Conservation (phyloP, 768 basidiomycete species). For the Hebeloma cylindrosporum region DNA sequence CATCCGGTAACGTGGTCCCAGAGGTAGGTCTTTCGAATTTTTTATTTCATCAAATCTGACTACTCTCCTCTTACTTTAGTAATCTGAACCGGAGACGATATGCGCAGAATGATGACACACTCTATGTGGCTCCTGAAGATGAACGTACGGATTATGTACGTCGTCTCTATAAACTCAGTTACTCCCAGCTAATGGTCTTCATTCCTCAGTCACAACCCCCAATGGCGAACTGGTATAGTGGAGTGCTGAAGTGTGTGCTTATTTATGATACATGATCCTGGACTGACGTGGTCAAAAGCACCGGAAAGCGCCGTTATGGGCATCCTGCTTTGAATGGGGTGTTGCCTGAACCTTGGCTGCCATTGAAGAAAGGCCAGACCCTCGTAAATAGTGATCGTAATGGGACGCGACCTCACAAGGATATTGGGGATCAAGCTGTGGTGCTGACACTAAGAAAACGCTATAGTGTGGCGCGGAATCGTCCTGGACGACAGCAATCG, state of each 20-base stretch:
- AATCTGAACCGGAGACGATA: conserved; percentile 86
- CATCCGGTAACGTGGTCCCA: conserved; percentile 90
- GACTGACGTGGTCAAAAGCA: conserved; percentile 45
- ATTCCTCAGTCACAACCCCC: conserved; percentile 83
- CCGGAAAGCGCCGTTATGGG: conserved; percentile 92
- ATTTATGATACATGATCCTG: not conserved
- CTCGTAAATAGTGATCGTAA: conserved; percentile 57
- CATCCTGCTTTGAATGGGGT: conserved; percentile 95
- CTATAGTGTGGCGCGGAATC: conserved; percentile 49
- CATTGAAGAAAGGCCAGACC: conserved; percentile 79
- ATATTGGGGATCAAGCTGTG: conserved; percentile 58
- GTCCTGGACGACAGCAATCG: conserved; percentile 16
- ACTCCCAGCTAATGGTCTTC: conserved; percentile 10
- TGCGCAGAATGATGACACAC: conserved; percentile 88
- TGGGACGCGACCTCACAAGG: conserved; percentile 33
- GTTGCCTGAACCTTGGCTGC: conserved; percentile 93
- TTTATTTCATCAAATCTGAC: not conserved
- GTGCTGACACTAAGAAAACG: conserved; percentile 81
- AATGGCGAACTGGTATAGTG: conserved; percentile 92
- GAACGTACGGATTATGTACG: conserved; percentile 86
- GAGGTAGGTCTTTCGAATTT: conserved; percentile 49
- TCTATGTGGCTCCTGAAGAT: conserved; percentile 95
- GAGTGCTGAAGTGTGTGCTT: conserved; percentile 75
- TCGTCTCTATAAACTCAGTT: conserved; percentile 4
- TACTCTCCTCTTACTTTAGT: conserved; percentile 37